Evolutionary conservation across 1,284 basidiomycete genomes (phyloP).

Genomic region (Coniferiporia weirii): DNA sequence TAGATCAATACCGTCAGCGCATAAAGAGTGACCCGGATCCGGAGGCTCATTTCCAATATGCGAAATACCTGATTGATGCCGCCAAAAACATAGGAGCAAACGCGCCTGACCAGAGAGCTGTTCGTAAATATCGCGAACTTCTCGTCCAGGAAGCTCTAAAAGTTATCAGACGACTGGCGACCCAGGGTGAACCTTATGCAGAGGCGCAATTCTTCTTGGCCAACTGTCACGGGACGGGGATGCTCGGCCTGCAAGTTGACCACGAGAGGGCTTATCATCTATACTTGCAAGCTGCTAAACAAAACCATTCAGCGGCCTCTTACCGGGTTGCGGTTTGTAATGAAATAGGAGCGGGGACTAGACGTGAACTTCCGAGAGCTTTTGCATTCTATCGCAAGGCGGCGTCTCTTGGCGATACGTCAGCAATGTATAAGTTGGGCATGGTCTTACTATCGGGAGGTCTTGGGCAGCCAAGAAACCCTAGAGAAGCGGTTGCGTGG

Average conservation of each 20-base stretch:
- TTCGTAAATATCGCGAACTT: constrained; percentile 86
- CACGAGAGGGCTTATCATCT: constrained; percentile 98
- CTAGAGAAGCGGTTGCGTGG: constrained; percentile 93
- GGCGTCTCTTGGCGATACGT: constrained; percentile 91
- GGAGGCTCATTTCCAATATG: constrained; percentile 96
- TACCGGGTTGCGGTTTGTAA: constrained; percentile 99
- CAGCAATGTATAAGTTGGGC: constrained; percentile 99
- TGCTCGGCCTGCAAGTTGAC: constrained; percentile 90
- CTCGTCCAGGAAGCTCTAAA: constrained; percentile 89
- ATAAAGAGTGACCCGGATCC: constrained; percentile 98
- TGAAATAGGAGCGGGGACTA: constrained; percentile 98
- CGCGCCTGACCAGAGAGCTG: constrained; percentile 72
- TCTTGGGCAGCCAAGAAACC: constrained; percentile 81
- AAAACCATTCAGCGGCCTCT: constrained; percentile 92
- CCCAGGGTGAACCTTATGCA: constrained; percentile 83
- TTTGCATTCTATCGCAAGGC: constrained; percentile 97
- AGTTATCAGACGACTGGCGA: constrained; percentile 87
- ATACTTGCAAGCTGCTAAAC: constrained; percentile 97
- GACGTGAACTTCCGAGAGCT: constrained; percentile 82
- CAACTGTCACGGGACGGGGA: constrained; percentile 95
- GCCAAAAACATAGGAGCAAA: constrained; percentile 83
- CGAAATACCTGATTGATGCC: constrained; percentile 98
- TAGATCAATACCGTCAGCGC: constrained; percentile 93
- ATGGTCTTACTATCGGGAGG: constrained; percentile 90
- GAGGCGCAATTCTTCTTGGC: constrained; percentile 99